These are phyloP conservation scores for Phaeosphaeriaceae sp. DNA, from an alignment of 2,329 filamentous ascomycete species.

Conservation along the genomic window DNA sequence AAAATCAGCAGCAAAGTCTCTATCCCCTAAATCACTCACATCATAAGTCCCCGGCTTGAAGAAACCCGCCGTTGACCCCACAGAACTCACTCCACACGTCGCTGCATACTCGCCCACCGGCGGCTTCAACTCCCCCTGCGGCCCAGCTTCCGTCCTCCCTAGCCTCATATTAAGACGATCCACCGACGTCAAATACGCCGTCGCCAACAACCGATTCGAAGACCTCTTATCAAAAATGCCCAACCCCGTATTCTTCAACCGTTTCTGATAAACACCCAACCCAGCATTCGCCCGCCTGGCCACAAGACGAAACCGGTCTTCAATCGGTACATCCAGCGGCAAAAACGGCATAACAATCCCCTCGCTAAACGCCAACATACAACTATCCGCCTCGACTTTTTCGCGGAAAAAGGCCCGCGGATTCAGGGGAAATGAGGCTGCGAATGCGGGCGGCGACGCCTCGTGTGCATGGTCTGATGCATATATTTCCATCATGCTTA, in stretches of 20 bases:
- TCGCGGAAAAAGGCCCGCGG: conserved; percentile 53
- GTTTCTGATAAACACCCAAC: conserved; percentile 54
- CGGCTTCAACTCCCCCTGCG: conserved; percentile 48
- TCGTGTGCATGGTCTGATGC: conserved; percentile 41
- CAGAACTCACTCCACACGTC: conserved; percentile 55
- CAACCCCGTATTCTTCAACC: conserved; percentile 25
- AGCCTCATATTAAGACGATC: conserved; percentile 46
- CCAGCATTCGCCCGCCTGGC: conserved; percentile 52
- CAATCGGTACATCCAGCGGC: conserved; percentile 41
- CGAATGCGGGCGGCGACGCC: conserved; percentile 45
- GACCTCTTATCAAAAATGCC: conserved; percentile 43
- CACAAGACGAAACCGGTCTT: conserved; percentile 48
- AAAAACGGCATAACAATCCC: conserved; percentile 55
- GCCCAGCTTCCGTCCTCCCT: conserved; percentile 33
- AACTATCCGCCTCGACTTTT: conserved; percentile 48
- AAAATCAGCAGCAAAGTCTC: conserved; percentile 51
- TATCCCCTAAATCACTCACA: conserved; percentile 29
- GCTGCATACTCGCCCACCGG: conserved; percentile 41
- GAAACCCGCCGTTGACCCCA: conserved; percentile 47
- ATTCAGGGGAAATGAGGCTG: conserved; percentile 55
- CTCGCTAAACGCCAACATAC: conserved; percentile 57
- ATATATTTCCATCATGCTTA: conserved; percentile 56
- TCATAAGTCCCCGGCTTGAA: conserved; percentile 38
- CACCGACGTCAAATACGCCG: conserved; percentile 50
- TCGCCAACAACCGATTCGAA: conserved; percentile 51